Evolutionary conservation across 371 early-diverging fungal genomes (phyloP), one percentile per base, ranked within the genome.

Genomic region (Zychaea mexicana): DNA sequence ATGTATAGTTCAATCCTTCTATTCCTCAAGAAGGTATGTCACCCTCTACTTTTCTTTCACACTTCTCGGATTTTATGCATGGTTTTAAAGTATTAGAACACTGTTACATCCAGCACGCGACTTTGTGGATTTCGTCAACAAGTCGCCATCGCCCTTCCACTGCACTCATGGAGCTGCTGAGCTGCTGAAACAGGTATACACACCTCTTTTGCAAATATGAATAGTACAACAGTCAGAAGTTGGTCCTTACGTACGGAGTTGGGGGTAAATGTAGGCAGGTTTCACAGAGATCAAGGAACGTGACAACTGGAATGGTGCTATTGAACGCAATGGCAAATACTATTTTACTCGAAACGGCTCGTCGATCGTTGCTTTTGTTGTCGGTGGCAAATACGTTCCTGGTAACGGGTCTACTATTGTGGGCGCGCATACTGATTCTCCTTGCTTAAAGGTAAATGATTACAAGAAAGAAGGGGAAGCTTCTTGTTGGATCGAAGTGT

Each of bases 341-440:
- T 98, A 85, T 67, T 95, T 95, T 74, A 97, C 97, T n/a, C 88
- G 97, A 64, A 97, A 98, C 79, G 89, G 88, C 38, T 90, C 92
- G 13, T 87, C 94, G 12, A 85, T 99, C 39, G 88, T 98, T 57
- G 98, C 98, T 3, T 98, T 99, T 80, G 90, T 91, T n/a, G 92
- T 97, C 24, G 97, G 97, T 60, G 94, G 94, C 55, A 76, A 88
- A 67, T 92, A 93, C 78, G 80, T 82, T 52, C 85, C 90, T 52
- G 93, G 95, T 9, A 90, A 93, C 60, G 95, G 96, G 0, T 85
- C 96, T 63, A 85, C 91, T 27, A 92, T 97, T 38, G 84, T 97
- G 15, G 99, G 92, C 30, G 97, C 99, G 5, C 99, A 99, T 68
- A 96, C 96, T 19, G 99, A 99, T 77, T 93, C 94, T n/a, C 99